phyloP scores from a whole-genome alignment of 805 yeast species.

The Wickerhamiella australiensis region DNA sequence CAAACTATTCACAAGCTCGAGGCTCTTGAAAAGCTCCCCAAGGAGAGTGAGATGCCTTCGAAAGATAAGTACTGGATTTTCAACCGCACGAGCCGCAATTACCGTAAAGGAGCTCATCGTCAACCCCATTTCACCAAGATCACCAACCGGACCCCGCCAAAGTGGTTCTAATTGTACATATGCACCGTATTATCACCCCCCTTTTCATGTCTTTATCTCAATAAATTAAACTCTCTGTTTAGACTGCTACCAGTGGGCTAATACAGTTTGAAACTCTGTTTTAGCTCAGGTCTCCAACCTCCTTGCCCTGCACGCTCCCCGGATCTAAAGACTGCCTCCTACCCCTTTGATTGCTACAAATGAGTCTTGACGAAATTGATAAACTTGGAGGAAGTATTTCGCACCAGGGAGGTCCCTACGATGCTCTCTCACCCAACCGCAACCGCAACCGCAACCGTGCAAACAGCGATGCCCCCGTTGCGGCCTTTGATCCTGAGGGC shows the following conservation, averaged over 20 bases:
- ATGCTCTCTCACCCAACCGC: constrained; percentile 94
- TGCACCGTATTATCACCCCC: constrained; percentile 6
- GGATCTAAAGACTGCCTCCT: too few species aligned
- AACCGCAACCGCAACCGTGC: constrained; percentile 41
- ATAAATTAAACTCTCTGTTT: too few species aligned
- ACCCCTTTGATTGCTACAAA: neutral
- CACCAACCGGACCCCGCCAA: constrained; percentile 70
- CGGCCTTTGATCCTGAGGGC: constrained; percentile 92
- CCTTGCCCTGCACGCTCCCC: neutral
- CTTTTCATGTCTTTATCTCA: neutral
- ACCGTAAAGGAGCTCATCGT: constrained; percentile 74
- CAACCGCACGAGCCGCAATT: constrained; percentile 57
- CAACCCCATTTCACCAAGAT: constrained; percentile 82
- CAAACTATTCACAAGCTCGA: constrained; percentile 29
- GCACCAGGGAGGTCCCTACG: constrained; percentile 98
- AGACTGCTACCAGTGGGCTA: too few species aligned
- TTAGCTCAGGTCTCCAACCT: neutral
- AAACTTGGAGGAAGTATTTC: constrained; percentile 73
- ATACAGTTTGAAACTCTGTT: neutral
- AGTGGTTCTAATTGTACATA: constrained; percentile 37
- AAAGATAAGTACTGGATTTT: constrained; percentile 81
- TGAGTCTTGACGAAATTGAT: constrained; percentile 78
- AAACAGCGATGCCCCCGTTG: constrained; percentile 67
- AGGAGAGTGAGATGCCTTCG: constrained; percentile 67
- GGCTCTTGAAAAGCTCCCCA: constrained; percentile 45